These are phyloP conservation scores for Ensete ventricosum DNA, from an alignment of 176 grass and related monocot genomes.

Conservation along the genomic window DNA sequence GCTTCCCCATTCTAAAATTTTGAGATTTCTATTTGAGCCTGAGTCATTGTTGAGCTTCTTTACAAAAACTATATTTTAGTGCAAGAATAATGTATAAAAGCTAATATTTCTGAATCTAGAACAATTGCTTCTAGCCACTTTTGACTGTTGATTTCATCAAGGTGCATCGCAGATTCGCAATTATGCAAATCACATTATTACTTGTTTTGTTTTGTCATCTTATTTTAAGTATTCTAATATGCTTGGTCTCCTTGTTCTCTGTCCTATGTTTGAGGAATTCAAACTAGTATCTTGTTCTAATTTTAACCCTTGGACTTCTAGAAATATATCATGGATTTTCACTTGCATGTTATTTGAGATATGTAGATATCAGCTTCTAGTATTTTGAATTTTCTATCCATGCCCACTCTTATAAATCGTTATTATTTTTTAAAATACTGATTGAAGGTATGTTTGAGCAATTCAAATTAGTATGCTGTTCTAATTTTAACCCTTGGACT, in stretches of 20 bases:
- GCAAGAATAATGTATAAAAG: too few species aligned
- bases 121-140: too few species aligned
- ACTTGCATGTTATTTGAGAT: background rate
- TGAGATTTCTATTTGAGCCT: too few species aligned
- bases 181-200: background rate
- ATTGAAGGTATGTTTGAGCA: too few species aligned
- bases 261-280: background rate
- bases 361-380: background rate
- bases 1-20: too few species aligned
- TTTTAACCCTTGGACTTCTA: background rate
- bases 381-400: background rate
- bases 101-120: too few species aligned
- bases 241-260: background rate
- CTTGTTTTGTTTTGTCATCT: background rate
- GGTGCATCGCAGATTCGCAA: too few species aligned
- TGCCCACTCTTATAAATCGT: background rate
- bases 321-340: background rate
- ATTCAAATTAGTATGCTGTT: background rate
- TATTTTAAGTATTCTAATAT: background rate
- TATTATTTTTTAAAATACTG: background rate
- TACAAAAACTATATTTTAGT: too few species aligned
- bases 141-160: too few species aligned
- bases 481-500: background rate
- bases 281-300: background rate
- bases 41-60: too few species aligned